Base-by-base conservation (phyloP, 2,329 filamentous ascomycete species). In the Fusarium guadeloupense region DNA sequence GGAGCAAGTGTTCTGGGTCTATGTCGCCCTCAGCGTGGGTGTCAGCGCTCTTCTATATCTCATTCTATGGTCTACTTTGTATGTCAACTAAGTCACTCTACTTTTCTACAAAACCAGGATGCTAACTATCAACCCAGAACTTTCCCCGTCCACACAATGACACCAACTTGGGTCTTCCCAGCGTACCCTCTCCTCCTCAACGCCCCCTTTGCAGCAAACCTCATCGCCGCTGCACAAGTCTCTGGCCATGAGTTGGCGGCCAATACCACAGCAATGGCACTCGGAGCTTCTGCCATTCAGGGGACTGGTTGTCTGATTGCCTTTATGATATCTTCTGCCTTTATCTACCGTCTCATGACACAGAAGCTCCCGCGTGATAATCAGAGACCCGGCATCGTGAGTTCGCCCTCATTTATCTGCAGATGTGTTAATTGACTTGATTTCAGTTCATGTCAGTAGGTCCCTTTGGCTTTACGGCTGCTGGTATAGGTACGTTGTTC, bases 291-390 rank as follows among this genome's bases (percentile, higher is more conserved):
- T 19, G 77, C 81, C 0, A 76, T 81, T 1, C 83, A 86, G 65
- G 84, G 83, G 7, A 83, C 81, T 2, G 83, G 83, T 0, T 85
- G 83, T 58, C 74, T 85, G 3, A 83, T 86, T 39, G 81, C 80
- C 41, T 83, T 94, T 54, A 93, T 93, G 88, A 90, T 96, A 21
- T 93, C 92, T 60, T 86, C 89, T 1, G 90, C 92, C 43, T 95
- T 93, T 71, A 85, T 96, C 43, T 95, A 95, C 72, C 86, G 92
- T 25, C 82, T 96, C 23, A 95, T 95, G 91, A 94, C 91, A 0
- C 90, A 94, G 70, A 95, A 95, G 69, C 80, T 96, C 0, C 92
- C 92, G 1, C 83, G 85, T 49, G 91, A 94, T 69, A 87, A 84
- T 35, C 83, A 92, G 17, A 85, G 91, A 10, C 92, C 92, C 1